A percentile compares a stretch with the other conserved stretches of the same genome.
phyloP scores from a whole-genome alignment of 139 green algal species.

The Marvania coccoides region DNA sequence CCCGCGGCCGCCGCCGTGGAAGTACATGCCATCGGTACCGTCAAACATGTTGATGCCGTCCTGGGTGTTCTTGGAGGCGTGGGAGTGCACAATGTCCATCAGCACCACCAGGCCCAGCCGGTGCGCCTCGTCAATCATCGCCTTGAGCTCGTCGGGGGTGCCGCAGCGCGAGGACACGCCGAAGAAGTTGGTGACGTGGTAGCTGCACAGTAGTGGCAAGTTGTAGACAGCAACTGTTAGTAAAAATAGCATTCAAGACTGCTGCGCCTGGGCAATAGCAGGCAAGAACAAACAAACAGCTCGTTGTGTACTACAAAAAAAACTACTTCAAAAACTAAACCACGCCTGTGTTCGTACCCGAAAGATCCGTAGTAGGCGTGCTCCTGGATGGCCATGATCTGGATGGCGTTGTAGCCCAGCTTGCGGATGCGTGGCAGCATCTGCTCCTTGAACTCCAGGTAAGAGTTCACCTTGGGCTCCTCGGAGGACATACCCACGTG shows the following conservation, averaged over 20 bases:
- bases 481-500: slow-evolving; percentile 93
- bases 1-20: slow-evolving; percentile 76
- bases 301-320: no score
- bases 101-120: slow-evolving; percentile 74
- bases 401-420: slow-evolving; percentile 98
- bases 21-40: slow-evolving; percentile 85
- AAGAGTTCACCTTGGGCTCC: slow-evolving; percentile 81
- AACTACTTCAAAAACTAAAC: no score
- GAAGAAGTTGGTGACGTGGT: slow-evolving; percentile 97
- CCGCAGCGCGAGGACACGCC: slow-evolving; percentile 79
- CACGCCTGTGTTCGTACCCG: slow-evolving; percentile 94
- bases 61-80: slow-evolving; percentile 81
- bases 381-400: slow-evolving; percentile 99
- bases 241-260: no score
- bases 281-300: no score
- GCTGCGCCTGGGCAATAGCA: no score
- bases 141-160: slow-evolving; percentile 97
- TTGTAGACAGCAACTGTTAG: no score
- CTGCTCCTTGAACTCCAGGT: slow-evolving; percentile 86
- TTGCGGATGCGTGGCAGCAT: slow-evolving; percentile 90
- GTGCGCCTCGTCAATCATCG: slow-evolving; percentile 88
- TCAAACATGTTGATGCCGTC: slow-evolving; percentile 99
- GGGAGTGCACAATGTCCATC: slow-evolving; percentile 83
- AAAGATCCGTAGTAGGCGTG: slow-evolving; percentile 90
- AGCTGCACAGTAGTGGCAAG: no score